phyloP scores from a whole-genome alignment of 768 basidiomycete genomes.

The Lactifluus subvellereus region DNA sequence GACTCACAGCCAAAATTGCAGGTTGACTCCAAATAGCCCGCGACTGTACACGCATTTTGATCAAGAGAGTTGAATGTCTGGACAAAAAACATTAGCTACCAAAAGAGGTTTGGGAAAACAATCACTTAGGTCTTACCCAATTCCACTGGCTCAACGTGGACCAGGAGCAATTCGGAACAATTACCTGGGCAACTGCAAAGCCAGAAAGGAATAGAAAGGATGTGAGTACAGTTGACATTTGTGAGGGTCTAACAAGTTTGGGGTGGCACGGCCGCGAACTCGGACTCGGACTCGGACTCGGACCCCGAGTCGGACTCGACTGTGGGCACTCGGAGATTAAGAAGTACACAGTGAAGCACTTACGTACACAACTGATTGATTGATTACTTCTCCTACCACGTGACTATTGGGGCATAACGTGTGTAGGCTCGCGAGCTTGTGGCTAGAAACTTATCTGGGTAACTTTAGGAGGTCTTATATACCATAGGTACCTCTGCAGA shows the following conservation, averaged over 20 bases:
- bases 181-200: not conserved
- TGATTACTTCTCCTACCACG: no score
- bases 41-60: constrained; percentile 12
- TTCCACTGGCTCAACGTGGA: not conserved
- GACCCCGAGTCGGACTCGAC: no score
- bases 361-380: no score
- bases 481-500: no score
- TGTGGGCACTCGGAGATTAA: no score
- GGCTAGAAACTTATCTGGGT: no score
- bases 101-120: not conserved
- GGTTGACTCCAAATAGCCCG: constrained; percentile 3
- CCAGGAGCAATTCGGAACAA: not conserved
- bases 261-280: no score
- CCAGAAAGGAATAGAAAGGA: not conserved
- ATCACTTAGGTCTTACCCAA: not conserved
- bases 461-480: no score
- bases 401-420: no score
- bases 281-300: no score
- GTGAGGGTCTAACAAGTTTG: not conserved
- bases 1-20: constrained; percentile 9
- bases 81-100: not conserved
- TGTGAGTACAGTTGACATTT: not conserved
- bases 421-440: no score
- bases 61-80: constrained; percentile 10
- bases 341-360: no score